Percentiles rank a stretch among this genome's conserved stretches.
phyloP scores from a whole-genome alignment of 257 asterid genomes.

The Haberlea rhodopensis region DNA sequence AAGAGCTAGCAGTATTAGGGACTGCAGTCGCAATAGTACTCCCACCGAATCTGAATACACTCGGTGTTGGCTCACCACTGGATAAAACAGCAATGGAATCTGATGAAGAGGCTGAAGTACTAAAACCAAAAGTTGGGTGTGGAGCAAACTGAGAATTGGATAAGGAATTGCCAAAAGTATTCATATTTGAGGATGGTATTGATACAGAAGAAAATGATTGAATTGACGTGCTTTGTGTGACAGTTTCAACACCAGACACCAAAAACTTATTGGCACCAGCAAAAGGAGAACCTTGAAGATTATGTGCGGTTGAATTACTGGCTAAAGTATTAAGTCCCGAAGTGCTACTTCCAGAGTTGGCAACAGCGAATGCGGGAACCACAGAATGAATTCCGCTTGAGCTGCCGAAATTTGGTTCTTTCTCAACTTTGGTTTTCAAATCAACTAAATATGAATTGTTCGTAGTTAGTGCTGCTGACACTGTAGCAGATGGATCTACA shows the following conservation, averaged over 20 bases:
- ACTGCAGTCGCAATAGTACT: slow-evolving; percentile 25
- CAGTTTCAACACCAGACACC: slow-evolving; percentile 26
- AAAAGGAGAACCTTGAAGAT: slow-evolving; percentile 40
- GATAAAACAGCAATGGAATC: slow-evolving; percentile 34
- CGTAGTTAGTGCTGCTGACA: slow-evolving; percentile 32
- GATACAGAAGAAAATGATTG: slow-evolving; percentile 30
- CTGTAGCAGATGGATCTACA: slow-evolving; percentile 27
- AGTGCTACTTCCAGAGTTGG: slow-evolving; percentile 37
- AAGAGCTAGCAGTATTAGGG: slow-evolving; percentile 33
- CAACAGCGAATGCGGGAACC: slow-evolving; percentile 30
- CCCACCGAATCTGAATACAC: slow-evolving; percentile 37
- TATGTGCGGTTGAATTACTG: slow-evolving; percentile 23
- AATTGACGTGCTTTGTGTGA: slow-evolving; percentile 33
- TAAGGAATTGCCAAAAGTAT: slow-evolving; percentile 32
- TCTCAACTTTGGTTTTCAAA: slow-evolving; percentile 27
- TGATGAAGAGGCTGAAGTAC: slow-evolving; percentile 42
- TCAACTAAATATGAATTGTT: slow-evolving; percentile 32
- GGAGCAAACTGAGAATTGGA: slow-evolving; percentile 30
- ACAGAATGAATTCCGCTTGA: slow-evolving; percentile 27
- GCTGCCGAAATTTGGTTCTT: slow-evolving; percentile 31
- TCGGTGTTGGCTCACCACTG: slow-evolving; percentile 32
- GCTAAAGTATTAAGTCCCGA: slow-evolving; percentile 35
- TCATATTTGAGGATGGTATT: slow-evolving; percentile 32
- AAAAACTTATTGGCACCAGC: slow-evolving; percentile 36
- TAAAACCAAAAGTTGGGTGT: slow-evolving; percentile 28